A percentile compares a stretch with the other conserved stretches of the same genome.
These are phyloP conservation scores for Sergeia podlipaevii DNA, from an alignment of 208 protist species.

Conservation along the genomic window DNA sequence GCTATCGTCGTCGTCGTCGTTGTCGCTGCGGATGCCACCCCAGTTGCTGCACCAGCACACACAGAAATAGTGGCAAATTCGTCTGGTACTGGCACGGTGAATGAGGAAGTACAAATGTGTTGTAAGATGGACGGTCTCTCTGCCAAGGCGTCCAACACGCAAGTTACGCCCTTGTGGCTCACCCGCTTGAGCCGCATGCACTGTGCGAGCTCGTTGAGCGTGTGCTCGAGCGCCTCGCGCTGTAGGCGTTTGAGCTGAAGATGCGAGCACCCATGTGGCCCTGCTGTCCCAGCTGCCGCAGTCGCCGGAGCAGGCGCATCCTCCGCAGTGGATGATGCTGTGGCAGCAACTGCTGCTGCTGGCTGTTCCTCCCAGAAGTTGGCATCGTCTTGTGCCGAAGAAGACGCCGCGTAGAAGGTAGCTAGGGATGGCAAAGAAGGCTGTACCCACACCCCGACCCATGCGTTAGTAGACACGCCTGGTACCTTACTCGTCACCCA, in stretches of 20 bases:
- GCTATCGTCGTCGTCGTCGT: neutral
- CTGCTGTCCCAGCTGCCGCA: too few relatives aligned
- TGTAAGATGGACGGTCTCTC: slow-evolving; percentile 7
- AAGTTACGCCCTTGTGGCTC: neutral
- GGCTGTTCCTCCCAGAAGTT: neutral
- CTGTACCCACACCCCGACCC: slow-evolving; percentile 36
- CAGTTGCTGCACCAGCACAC: slow-evolving; percentile 7
- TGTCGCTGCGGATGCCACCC: neutral
- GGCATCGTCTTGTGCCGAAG: neutral
- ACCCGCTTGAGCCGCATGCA: neutral
- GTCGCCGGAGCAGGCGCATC: neutral
- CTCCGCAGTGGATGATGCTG: neutral
- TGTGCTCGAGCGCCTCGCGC: neutral
- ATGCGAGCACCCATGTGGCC: too few relatives aligned
- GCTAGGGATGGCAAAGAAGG: neutral
- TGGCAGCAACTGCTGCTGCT: neutral
- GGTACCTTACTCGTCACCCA: slow-evolving; percentile 20
- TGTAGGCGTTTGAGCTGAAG: too few relatives aligned
- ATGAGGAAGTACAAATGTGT: slow-evolving; percentile 1
- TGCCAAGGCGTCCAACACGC: slow-evolving; percentile 4
- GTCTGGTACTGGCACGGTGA: slow-evolving; percentile 3
- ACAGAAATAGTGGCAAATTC: too few relatives aligned
- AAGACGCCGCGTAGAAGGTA: neutral
- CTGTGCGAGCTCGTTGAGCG: neutral
- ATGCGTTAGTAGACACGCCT: slow-evolving; percentile 12